A percentile compares a stretch with the other conserved stretches of the same genome.
phyloP scores from a whole-genome alignment of 345 rosid genomes.

The Ceriops decandra region DNA sequence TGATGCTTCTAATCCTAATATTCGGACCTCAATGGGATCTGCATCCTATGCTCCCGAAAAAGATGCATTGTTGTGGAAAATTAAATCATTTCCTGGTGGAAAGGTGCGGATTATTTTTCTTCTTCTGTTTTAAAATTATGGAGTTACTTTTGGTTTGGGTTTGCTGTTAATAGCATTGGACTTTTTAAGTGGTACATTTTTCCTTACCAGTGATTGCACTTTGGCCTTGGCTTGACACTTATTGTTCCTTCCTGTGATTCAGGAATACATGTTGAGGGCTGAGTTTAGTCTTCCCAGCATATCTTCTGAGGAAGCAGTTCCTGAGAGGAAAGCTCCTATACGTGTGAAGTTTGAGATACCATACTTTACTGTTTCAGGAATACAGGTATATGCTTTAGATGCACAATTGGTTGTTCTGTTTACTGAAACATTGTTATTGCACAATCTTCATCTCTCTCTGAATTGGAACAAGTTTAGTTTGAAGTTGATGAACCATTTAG shows the following conservation, averaged over 20 bases:
- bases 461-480: no score
- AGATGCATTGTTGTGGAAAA: conserved; percentile 76
- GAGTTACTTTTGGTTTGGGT: background rate
- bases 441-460: background rate
- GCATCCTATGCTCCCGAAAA: conserved; percentile 82
- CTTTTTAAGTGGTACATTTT: background rate
- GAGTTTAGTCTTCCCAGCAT: conserved; percentile 78
- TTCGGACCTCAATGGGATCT: conserved; percentile 91
- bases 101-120: conserved; percentile 43
- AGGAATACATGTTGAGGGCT: conserved; percentile 89
- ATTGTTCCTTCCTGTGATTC: conserved; percentile 13
- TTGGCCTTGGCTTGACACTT: background rate
- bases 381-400: conserved; percentile 58
- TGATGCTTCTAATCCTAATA: conserved; percentile 85
- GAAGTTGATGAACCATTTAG: no score
- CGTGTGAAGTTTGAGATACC: conserved; percentile 83
- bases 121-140: background rate
- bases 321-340: conserved; percentile 75
- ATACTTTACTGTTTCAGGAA: conserved; percentile 80
- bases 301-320: conserved; percentile 64
- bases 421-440: background rate
- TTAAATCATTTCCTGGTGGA: conserved; percentile 72
- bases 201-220: background rate
- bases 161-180: background rate
- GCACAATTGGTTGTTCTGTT: background rate